These are phyloP conservation scores for Syzygium syzygioides DNA, from an alignment of 441 rosid species.

Conservation along the genomic window DNA sequence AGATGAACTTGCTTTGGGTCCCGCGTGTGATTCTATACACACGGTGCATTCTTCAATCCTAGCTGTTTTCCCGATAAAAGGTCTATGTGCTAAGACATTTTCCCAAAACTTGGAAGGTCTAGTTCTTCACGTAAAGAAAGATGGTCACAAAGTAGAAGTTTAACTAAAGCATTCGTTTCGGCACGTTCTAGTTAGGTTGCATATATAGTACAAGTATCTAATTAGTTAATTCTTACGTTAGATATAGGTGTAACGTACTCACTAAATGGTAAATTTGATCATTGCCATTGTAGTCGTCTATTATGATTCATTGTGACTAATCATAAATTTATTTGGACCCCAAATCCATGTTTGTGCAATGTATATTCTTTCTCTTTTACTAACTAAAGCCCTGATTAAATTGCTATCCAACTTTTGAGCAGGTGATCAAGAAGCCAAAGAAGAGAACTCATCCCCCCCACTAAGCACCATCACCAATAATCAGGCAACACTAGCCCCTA, in stretches of 20 bases:
- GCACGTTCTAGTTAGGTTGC: background rate
- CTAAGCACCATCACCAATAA: constrained; percentile 8
- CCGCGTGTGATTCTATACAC: background rate
- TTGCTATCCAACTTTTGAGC: background rate
- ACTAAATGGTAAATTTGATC: background rate
- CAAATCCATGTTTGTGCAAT: background rate
- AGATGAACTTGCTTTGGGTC: background rate
- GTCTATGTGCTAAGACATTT: background rate
- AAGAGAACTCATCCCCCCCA: background rate
- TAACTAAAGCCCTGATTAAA: background rate
- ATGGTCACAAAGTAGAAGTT: background rate
- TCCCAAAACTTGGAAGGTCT: background rate
- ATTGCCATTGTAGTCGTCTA: background rate
- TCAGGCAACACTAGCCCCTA: background rate
- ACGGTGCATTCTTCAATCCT: background rate
- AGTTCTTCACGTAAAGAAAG: background rate
- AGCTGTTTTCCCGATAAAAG: background rate
- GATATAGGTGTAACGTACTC: background rate
- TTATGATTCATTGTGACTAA: background rate
- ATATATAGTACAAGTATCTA: background rate
- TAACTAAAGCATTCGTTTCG: background rate
- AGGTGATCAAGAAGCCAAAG: constrained; percentile 13
- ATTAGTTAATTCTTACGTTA: background rate
- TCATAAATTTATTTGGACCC: background rate
- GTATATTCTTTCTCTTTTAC: background rate